Conservation (phyloP, 2,329 filamentous ascomycete species). For the Cordyceps cateniannulata region DNA sequence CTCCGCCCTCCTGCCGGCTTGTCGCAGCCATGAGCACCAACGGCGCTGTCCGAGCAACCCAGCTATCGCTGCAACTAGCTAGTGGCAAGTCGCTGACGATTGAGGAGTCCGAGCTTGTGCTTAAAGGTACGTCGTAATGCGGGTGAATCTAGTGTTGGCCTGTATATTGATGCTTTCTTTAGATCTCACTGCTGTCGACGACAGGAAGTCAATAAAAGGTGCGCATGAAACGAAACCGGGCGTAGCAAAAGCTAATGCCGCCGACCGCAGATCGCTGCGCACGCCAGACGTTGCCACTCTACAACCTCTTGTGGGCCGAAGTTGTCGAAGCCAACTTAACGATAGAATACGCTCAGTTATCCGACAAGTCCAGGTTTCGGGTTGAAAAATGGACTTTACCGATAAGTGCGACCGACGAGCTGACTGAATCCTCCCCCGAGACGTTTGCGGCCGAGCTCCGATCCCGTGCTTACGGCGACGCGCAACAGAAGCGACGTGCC, state of each 20-base stretch:
- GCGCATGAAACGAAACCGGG: background rate
- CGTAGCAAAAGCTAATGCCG: background rate
- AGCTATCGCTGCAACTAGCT: slow-evolving; percentile 1
- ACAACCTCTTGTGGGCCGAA: slow-evolving; percentile 79
- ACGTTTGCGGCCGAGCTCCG: slow-evolving; percentile 63
- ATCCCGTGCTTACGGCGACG: slow-evolving; percentile 60
- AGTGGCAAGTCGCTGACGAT: background rate
- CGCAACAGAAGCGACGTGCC: slow-evolving; percentile 66
- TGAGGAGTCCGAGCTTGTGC: slow-evolving; percentile 1
- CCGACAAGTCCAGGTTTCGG: slow-evolving; percentile 53
- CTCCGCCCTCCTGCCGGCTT: background rate
- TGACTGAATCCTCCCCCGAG: slow-evolving; percentile 33
- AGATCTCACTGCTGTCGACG: background rate
- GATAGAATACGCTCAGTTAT: slow-evolving; percentile 64
- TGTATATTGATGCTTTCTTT: background rate
- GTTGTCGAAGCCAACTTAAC: slow-evolving; percentile 52
- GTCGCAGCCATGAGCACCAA: slow-evolving; percentile 1
- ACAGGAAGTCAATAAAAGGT: background rate
- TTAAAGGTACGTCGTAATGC: background rate
- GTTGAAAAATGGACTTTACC: slow-evolving; percentile 55
- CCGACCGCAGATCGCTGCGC: slow-evolving; percentile 18
- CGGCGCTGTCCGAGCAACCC: background rate
- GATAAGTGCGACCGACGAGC: slow-evolving; percentile 10
- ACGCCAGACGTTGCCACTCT: slow-evolving; percentile 57
- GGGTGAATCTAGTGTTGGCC: background rate